A percentile compares a stretch with the other conserved stretches of the same genome.
Conservation (phyloP, 75 land plant species). For the Sequoia sempervirens region DNA sequence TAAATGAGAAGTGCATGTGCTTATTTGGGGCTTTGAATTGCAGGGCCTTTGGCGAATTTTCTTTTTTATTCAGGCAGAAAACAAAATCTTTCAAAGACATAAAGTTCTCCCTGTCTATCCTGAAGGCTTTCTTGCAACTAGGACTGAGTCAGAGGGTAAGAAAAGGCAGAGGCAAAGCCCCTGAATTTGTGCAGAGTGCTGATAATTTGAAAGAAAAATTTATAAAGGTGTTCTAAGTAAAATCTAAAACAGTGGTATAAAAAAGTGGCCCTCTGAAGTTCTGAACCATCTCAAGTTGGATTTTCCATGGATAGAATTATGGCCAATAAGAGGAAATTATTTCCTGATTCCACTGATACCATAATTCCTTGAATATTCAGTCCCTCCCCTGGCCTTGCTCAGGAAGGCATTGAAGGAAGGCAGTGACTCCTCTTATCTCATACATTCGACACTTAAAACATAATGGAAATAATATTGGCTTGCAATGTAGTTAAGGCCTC, state of each 20-base stretch:
- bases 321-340: neutral
- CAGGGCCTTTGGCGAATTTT: no score
- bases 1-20: neutral
- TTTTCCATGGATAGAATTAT: neutral
- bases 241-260: no score
- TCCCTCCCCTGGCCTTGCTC: neutral
- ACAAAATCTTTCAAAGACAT: neutral
- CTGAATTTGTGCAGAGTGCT: neutral
- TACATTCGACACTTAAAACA: neutral
- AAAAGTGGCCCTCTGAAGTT: neutral
- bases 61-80: neutral
- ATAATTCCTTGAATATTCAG: neutral
- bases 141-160: neutral
- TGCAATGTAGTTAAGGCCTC: neutral
- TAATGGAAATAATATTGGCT: neutral
- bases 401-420: neutral
- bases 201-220: neutral
- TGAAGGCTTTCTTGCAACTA: neutral
- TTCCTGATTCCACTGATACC: neutral
- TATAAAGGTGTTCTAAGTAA: neutral
- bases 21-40: neutral
- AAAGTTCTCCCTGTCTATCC: neutral
- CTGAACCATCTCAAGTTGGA: neutral
- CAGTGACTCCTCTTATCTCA: neutral
- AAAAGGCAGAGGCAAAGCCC: neutral